Evolutionary conservation across 2,329 filamentous ascomycete genomes (phyloP).

Genomic region (Tympanopsis confertula): DNA sequence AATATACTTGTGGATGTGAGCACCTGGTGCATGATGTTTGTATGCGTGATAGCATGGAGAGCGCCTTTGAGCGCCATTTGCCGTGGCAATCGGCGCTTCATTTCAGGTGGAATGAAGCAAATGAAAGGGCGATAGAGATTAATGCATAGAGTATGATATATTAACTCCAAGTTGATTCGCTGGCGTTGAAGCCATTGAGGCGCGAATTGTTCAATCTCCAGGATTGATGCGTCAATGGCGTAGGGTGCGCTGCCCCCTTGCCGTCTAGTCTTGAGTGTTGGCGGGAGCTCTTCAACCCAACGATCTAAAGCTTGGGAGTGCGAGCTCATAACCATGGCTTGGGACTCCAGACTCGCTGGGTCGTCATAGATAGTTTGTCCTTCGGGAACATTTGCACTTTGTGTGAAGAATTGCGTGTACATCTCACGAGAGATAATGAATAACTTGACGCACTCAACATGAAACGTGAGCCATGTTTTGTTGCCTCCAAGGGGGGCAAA

Average conservation of each 20-base stretch:
- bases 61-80: slow-evolving; percentile 12
- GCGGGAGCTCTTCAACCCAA: slow-evolving; percentile 22
- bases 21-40: slow-evolving; percentile 23
- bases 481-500: slow-evolving; percentile 14
- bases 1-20: slow-evolving; percentile 17
- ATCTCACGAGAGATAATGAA: slow-evolving; percentile 13
- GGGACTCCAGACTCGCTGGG: slow-evolving; percentile 9
- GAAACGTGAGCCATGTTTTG: slow-evolving; percentile 17
- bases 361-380: slow-evolving; percentile 14
- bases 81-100: not conserved
- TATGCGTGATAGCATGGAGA: slow-evolving; percentile 21
- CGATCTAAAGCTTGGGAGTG: slow-evolving; percentile 13
- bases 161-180: slow-evolving; percentile 26
- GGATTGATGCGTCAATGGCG: slow-evolving; percentile 20
- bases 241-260: slow-evolving; percentile 17
- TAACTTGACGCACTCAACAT: slow-evolving; percentile 15
- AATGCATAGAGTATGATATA: slow-evolving; percentile 25
- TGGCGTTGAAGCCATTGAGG: slow-evolving; percentile 29
- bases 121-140: slow-evolving; percentile 27
- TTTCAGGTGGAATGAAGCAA: slow-evolving; percentile 13
- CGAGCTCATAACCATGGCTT: slow-evolving; percentile 12
- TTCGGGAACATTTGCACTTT: slow-evolving; percentile 11
- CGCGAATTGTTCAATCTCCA: slow-evolving; percentile 18
- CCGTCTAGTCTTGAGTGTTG: slow-evolving; percentile 21
- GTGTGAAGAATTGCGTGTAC: slow-evolving; percentile 16